Conservation (phyloP, 1,139 yeast genomes). For the Eremothecium gossypii region DNA sequence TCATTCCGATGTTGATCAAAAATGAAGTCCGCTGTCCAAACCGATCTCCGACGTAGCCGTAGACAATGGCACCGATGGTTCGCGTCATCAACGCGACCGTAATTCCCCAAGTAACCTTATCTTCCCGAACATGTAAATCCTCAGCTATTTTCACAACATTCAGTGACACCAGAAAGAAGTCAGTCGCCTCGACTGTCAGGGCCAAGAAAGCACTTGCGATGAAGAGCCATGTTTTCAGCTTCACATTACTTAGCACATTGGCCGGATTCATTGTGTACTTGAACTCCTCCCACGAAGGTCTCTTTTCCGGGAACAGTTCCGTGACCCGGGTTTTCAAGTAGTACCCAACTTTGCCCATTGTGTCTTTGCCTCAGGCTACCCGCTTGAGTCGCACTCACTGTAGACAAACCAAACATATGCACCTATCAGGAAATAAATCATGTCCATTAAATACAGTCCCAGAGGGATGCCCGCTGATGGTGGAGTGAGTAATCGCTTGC, state of each 20-base stretch:
- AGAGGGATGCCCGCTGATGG: no score
- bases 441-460: no score
- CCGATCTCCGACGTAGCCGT: constrained; percentile 58
- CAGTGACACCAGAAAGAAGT: constrained; percentile 62
- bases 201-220: constrained; percentile 49
- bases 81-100: constrained; percentile 72
- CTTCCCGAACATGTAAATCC: constrained; percentile 40
- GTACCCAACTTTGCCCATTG: constrained; percentile 19
- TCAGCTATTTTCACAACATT: constrained; percentile 49
- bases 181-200: constrained; percentile 78
- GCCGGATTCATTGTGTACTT: constrained; percentile 41
- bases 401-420: no score
- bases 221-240: constrained; percentile 54
- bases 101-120: constrained; percentile 68
- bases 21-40: constrained; percentile 71
- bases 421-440: no score
- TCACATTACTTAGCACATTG: constrained; percentile 41
- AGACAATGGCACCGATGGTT: constrained; percentile 66
- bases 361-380: not conserved
- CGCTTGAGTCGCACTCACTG: no score
- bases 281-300: constrained; percentile 18
- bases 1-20: constrained; percentile 42
- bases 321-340: constrained; percentile 37
- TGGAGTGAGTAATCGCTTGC: no score
- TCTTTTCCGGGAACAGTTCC: constrained; percentile 36